These are phyloP conservation scores for Candida incommunis DNA, from an alignment of 805 yeast genomes.

Conservation along the genomic window DNA sequence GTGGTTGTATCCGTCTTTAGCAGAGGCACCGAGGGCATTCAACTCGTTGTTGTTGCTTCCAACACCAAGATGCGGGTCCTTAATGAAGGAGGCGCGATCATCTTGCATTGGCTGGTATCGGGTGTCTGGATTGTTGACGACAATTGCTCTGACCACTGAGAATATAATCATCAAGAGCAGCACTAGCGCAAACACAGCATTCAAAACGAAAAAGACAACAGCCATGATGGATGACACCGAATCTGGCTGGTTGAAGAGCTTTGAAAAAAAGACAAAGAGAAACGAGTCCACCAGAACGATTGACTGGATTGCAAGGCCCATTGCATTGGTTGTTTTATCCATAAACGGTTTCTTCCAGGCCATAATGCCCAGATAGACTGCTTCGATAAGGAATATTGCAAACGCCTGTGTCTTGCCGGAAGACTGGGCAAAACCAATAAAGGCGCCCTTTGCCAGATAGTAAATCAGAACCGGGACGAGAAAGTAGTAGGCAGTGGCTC, in stretches of 20 bases:
- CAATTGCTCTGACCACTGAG: slow-evolving; percentile 70
- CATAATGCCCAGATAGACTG: slow-evolving; percentile 48
- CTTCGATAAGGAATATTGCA: slow-evolving; percentile 60
- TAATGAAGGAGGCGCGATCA: slow-evolving; percentile 87
- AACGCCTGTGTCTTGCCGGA: slow-evolving; percentile 76
- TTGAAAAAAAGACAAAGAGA: slow-evolving; percentile 80
- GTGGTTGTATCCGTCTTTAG: slow-evolving; percentile 20
- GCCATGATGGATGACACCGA: slow-evolving; percentile 90
- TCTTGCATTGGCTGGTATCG: slow-evolving; percentile 94
- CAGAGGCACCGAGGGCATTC: slow-evolving; percentile 54
- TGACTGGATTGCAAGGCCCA: slow-evolving; percentile 74
- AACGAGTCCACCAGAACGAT: slow-evolving; percentile 71
- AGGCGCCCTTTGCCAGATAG: slow-evolving; percentile 57
- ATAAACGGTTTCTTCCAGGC: slow-evolving; percentile 75
- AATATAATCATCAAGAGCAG: slow-evolving; percentile 75
- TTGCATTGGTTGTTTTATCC: slow-evolving; percentile 90
- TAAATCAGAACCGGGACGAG: slow-evolving; percentile 50
- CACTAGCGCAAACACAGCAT: slow-evolving; percentile 77
- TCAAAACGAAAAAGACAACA: slow-evolving; percentile 72
- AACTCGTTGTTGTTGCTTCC: slow-evolving; percentile 37
- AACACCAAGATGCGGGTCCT: slow-evolving; percentile 9
- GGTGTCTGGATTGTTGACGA: slow-evolving; percentile 87
- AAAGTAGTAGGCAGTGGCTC: slow-evolving; percentile 81
- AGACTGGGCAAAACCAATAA: slow-evolving; percentile 74
- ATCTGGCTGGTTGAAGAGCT: slow-evolving; percentile 63